A percentile compares a stretch with the other conserved stretches of the same genome.
Conservation (phyloP, 805 yeast genomes). For the Tetrapisispora namnaoensis region DNA sequence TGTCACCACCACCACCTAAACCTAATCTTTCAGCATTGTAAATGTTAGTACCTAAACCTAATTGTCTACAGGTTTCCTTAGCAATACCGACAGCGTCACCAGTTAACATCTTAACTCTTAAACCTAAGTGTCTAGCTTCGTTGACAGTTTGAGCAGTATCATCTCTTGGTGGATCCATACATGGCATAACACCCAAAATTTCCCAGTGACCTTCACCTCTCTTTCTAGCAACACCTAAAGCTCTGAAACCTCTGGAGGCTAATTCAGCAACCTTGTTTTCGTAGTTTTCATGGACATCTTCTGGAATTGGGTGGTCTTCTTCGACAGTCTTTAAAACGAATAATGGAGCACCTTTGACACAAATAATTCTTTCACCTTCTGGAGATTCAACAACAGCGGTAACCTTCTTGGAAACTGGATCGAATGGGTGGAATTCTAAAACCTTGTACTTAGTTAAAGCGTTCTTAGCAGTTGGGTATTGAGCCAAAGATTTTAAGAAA, state of each 20-base stretch:
- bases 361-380: constrained; percentile 85
- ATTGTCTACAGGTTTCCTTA: constrained; percentile 95
- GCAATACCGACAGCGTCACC: constrained; percentile 99
- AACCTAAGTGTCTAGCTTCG: constrained; percentile 86
- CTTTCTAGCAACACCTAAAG: constrained; percentile 98
- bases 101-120: constrained; percentile 94
- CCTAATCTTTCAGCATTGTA: constrained; percentile 96
- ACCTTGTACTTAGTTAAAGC: constrained; percentile 91
- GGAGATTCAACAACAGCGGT: constrained; percentile 92
- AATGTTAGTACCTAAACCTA: constrained; percentile 92
- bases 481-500: constrained; percentile 80
- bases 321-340: constrained; percentile 94
- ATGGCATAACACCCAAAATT: constrained; percentile 95
- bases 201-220: constrained; percentile 98
- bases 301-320: constrained; percentile 94
- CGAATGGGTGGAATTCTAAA: constrained; percentile 92
- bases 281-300: constrained; percentile 85
- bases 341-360: constrained; percentile 98
- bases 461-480: constrained; percentile 85
- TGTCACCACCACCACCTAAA: constrained; percentile 90
- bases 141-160: constrained; percentile 90
- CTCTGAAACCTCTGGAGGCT: constrained; percentile 97
- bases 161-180: constrained; percentile 98
- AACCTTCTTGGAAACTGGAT: constrained; percentile 95
- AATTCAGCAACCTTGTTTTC: constrained; percentile 96